Base-by-base conservation (phyloP, 164 flowering plant species). In the Umbilicus rupestris region DNA sequence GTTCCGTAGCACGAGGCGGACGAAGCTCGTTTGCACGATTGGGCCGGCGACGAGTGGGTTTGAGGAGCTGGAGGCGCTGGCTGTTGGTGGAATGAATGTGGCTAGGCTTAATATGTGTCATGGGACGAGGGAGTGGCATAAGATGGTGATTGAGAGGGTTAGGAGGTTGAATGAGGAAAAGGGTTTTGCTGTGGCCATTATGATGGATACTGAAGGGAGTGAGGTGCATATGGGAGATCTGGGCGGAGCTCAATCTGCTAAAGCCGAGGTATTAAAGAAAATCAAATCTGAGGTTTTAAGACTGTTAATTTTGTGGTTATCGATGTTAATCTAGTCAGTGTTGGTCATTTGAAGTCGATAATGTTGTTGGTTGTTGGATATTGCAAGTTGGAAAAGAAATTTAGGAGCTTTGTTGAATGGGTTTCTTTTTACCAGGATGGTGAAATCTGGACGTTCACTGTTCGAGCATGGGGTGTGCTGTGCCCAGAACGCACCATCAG, bases 161-260 rank as follows among this genome's bases (percentile, higher is more conserved):
- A 68, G 98, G 74, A 75, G 79, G 73, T 73, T 90, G 73, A 92
- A 92, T 64, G 93, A 83, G 33, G 98, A 85, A 80, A 90, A 92
- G 64, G 98, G 98, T 2, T 92, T 52, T 46, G 98, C 98, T 3
- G 95, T 92, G 7, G 98, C 98, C 0, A 80, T 92, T 57, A 92
- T 92, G 96, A 92, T 92, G 98, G 98, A 92, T 65, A 92, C 98
- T 6, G 98, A 92, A 69, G 98, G 98, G 46, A 90, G 96, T 63
- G 96, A 92, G 83, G 88, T 92, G 78, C 98, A 88, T 66, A 92
- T 92, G 98, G 96, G 98, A 4, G 98, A 92, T 75, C 83, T 92
- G 20, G 96, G 93, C 15, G 96, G 89, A 9, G 80, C 85, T 41
- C 20, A 85, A 3, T 83, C 96, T 0, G 86, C 80, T 2, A 92